Conservation (phyloP, 371 early-diverging fungal genomes). For the Saksenaea vasiformis region DNA sequence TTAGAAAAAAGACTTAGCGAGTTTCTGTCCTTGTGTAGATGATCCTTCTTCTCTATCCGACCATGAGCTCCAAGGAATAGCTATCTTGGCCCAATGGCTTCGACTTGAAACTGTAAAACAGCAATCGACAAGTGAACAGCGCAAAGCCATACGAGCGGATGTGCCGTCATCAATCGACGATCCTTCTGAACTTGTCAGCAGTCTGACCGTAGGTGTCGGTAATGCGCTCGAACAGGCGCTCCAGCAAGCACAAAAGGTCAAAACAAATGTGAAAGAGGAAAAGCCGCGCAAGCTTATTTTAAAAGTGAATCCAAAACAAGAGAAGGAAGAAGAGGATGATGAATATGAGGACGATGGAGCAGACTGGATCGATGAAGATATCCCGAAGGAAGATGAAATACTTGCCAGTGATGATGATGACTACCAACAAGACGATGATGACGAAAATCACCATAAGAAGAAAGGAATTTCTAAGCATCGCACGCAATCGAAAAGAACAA, state of each 20-base stretch:
- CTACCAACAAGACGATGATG: slow-evolving; percentile 31
- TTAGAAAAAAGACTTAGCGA: not conserved
- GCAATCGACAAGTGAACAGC: not conserved
- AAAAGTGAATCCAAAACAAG: slow-evolving; percentile 6
- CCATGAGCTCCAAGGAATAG: slow-evolving; percentile 10
- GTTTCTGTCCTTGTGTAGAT: not conserved
- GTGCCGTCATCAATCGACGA: not conserved
- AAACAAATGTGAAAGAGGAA: not conserved
- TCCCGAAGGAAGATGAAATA: slow-evolving; percentile 1
- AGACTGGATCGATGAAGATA: slow-evolving; percentile 9
- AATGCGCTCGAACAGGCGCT: slow-evolving; percentile 8
- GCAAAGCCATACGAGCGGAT: slow-evolving; percentile 4
- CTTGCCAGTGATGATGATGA: slow-evolving; percentile 15
- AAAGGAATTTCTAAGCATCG: slow-evolving; percentile 15
- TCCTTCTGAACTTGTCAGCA: slow-evolving; percentile 1
- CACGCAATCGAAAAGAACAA: slow-evolving; percentile 11
- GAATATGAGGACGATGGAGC: slow-evolving; percentile 10
- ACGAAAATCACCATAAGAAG: slow-evolving; percentile 16
- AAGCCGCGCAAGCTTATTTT: slow-evolving; percentile 4
- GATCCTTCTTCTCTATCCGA: not conserved
- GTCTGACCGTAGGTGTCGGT: not conserved
- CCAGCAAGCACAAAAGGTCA: not conserved
- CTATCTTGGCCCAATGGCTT: slow-evolving; percentile 12
- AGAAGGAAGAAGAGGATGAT: not conserved
- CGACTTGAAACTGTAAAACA: not conserved